Conservation (phyloP, 1,139 yeast genomes). For the Debaryomyces fabryi region DNA sequence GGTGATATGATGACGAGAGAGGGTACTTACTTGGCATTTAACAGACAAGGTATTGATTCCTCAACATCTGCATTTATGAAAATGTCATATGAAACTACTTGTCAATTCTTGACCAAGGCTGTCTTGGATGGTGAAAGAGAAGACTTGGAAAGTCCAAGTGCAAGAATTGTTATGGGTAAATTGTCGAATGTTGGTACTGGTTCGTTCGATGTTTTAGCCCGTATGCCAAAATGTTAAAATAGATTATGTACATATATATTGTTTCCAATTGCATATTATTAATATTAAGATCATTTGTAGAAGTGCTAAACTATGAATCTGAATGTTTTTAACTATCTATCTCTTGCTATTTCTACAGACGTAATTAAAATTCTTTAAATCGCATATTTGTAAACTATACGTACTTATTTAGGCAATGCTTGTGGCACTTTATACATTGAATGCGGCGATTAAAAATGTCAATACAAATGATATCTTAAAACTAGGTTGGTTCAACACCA, state of each 20-base stretch:
- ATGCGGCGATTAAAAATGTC: conserved; percentile 67
- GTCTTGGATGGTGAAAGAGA: conserved; percentile 92
- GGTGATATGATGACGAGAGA: conserved; percentile 99
- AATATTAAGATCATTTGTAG: neutral
- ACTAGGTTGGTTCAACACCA: conserved; percentile 63
- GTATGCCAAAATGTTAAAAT: conserved; percentile 43
- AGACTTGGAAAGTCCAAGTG: conserved; percentile 87
- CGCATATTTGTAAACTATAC: neutral
- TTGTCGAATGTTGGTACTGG: conserved; percentile 95
- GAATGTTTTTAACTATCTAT: neutral
- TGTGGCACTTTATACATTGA: conserved; percentile 40
- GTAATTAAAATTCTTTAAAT: no score
- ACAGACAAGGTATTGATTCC: conserved; percentile 96
- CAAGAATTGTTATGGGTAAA: conserved; percentile 93
- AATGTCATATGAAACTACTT: conserved; percentile 98
- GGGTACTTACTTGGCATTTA: conserved; percentile 94
- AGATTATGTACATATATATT: conserved; percentile 9
- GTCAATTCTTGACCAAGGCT: conserved; percentile 95
- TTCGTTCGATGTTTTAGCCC: conserved; percentile 82
- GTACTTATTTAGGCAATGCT: neutral
- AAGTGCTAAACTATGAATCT: neutral
- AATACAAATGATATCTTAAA: conserved; percentile 63
- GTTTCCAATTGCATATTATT: conserved; percentile 7
- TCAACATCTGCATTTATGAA: conserved; percentile 96
- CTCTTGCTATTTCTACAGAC: neutral